phyloP scores from a whole-genome alignment of 768 basidiomycete genomes.

The Naganishia vaughanmartiniae region DNA sequence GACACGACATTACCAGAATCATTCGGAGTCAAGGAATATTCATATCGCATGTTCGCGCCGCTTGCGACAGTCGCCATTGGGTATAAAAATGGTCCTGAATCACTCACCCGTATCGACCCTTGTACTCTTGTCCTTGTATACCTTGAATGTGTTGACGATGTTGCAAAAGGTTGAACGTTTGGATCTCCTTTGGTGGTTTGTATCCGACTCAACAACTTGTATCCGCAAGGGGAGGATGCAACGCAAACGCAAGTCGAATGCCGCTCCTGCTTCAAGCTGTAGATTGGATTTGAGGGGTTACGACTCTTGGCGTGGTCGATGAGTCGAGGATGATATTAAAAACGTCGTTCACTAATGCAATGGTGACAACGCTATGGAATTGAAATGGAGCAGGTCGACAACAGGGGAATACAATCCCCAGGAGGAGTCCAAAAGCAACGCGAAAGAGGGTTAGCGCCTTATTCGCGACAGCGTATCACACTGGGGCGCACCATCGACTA shows the following conservation, averaged over 20 bases:
- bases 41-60: neutral
- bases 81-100: neutral
- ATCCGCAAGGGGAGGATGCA: slow-evolving; percentile 1
- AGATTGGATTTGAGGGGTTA: neutral
- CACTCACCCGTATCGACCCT: neutral
- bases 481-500: neutral
- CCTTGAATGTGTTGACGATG: neutral
- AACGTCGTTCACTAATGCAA: neutral
- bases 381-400: neutral
- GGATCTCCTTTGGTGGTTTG: slow-evolving; percentile 1
- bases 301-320: neutral
- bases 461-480: neutral
- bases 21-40: neutral
- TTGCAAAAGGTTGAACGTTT: neutral
- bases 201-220: slow-evolving; percentile 1
- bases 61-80: neutral
- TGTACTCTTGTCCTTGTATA: neutral
- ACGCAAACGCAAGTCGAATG: neutral
- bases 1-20: neutral
- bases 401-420: neutral
- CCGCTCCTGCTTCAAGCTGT: neutral
- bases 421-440: neutral
- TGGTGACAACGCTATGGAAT: neutral
- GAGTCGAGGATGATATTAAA: neutral
- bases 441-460: neutral